Base-by-base conservation (phyloP, 2,329 filamentous ascomycete species). In the Beauveria brongniartii region DNA sequence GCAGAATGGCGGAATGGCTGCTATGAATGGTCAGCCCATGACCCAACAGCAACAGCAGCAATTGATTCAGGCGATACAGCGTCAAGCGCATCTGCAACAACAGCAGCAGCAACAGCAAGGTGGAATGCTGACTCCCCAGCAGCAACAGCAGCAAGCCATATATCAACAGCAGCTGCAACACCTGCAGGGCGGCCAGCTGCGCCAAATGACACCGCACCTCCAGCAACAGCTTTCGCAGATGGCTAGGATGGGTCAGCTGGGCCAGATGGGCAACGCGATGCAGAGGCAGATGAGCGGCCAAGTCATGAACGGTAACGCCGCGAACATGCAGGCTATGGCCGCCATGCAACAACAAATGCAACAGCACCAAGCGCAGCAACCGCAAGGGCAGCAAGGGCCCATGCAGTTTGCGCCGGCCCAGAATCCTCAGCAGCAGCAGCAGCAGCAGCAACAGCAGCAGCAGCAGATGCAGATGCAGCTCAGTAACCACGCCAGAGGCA, bases 111-210 rank as follows among this genome's bases (percentile, higher is more conserved):
- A 24, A 16, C 57, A 59, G 57, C 69, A 71, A 63, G 74, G 68
- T 64, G 75, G 72, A 66, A 78, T 76, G 72, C 69, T 74, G 69
- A 75, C 70, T 22, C 74, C 69, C 41, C 72, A 75, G 52, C 71
- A 75, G 56, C 75, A 77, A 16, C 71, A 75, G 61, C 69, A 80
- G 46, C 75, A 72, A 62, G 74, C 74, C 40, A 72, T 79, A 70
- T 78, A 79, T 65, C 71, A 73, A 3, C 75, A 78, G 59, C 71
- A 75, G 62, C 68, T 80, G 43, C 75, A 72, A 63, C 74, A 73
- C 41, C 73, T 79, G 71, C 75, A 76, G 54, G 67, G 66, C n/a
- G 69, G 69, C 52, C 69, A 70, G 55, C 62, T 70, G 61, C 67
- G 69, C 4, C 71, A 73, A 54, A 72, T 72, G 69, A 67, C 69